Conservation (phyloP, 1,139 yeast genomes). For the Scheffersomyces segobiensis region DNA sequence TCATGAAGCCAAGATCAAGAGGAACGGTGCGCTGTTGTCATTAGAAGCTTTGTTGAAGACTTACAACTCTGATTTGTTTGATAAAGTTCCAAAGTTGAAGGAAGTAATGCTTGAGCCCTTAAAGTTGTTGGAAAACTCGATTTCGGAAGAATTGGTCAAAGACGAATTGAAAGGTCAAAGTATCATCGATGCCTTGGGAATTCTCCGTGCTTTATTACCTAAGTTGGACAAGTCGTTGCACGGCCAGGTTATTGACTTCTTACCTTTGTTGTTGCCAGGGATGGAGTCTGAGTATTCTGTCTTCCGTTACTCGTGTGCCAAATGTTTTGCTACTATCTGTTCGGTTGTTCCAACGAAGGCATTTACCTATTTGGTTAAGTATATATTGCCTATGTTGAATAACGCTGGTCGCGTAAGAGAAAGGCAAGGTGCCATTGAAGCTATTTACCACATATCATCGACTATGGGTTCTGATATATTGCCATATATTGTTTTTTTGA, state of each 20-base stretch:
- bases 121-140: conserved; percentile 22
- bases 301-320: conserved; percentile 86
- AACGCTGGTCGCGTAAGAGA: conserved; percentile 75
- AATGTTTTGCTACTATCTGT: conserved; percentile 82
- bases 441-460: conserved; percentile 79
- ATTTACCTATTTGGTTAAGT: conserved; percentile 77
- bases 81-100: conserved; percentile 65
- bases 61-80: conserved; percentile 59
- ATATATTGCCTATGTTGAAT: conserved; percentile 75
- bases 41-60: conserved; percentile 54
- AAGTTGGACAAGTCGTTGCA: conserved; percentile 53
- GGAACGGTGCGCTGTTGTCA: conserved; percentile 79
- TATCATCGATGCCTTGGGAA: conserved; percentile 83
- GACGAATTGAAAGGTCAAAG: conserved; percentile 69
- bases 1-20: conserved; percentile 73
- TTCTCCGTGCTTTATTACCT: conserved; percentile 74
- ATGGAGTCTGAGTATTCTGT: conserved; percentile 74
- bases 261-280: conserved; percentile 58
- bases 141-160: conserved; percentile 37
- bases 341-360: conserved; percentile 71
- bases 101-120: conserved; percentile 71
- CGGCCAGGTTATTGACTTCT: conserved; percentile 45
- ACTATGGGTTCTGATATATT: conserved; percentile 87
- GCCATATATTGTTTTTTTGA: conserved; percentile 92
- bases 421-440: conserved; percentile 93